Conservation (phyloP, 75 land plant species). For the Cunninghamia lanceolata region DNA sequence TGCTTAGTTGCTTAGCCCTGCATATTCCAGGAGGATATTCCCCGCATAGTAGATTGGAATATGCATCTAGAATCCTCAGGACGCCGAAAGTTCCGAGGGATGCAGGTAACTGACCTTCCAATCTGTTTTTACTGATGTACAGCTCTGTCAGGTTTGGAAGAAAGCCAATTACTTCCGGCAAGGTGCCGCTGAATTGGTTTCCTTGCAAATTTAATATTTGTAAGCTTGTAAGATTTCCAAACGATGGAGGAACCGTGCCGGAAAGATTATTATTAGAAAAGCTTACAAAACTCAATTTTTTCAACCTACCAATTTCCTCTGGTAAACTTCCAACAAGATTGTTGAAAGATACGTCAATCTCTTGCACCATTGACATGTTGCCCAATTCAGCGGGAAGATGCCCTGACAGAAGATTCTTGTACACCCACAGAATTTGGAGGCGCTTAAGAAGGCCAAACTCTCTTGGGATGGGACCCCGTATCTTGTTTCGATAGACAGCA, state of each 20-base stretch:
- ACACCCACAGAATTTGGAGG: too few species aligned
- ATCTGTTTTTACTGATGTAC: constrained; percentile 26
- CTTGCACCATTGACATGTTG: too few species aligned
- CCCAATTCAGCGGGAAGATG: too few species aligned
- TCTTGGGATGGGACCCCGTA: too few species aligned
- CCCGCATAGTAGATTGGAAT: too few species aligned
- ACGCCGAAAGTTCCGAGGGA: neutral
- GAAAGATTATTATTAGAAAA: constrained; percentile 19
- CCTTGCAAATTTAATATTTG: too few species aligned
- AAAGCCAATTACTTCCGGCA: constrained; percentile 15
- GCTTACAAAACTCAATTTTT: constrained; percentile 1
- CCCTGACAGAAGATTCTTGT: too few species aligned
- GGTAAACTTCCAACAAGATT: constrained; percentile 13
- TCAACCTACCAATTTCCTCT: constrained; percentile 20
- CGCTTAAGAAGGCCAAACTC: too few species aligned
- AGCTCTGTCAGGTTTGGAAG: constrained; percentile 1
- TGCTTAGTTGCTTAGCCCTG: neutral
- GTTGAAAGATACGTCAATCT: too few species aligned
- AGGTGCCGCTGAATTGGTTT: constrained; percentile 31
- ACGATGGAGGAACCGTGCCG: constrained; percentile 21
- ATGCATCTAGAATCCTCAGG: neutral
- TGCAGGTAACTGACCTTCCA: neutral
- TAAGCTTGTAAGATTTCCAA: neutral
- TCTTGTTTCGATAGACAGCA: too few species aligned
- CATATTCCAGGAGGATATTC: neutral